Base-by-base conservation (phyloP, 306 rosid species). In the Cotoneaster glaucophyllus region DNA sequence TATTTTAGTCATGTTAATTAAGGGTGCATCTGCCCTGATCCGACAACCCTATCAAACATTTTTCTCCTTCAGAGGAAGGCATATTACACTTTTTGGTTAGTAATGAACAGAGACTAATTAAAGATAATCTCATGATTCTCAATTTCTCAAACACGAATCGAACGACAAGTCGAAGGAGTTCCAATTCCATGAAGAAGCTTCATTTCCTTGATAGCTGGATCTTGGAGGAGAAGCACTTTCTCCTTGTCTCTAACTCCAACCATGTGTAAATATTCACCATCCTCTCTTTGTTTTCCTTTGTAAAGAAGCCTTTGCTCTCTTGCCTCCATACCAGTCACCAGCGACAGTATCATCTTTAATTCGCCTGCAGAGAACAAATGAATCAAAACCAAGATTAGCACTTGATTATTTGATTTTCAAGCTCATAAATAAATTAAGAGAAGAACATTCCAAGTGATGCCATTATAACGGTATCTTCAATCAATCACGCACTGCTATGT, bases 281-380 rank as follows among this genome's bases (percentile, higher is more conserved):
- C 97, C 24, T 92, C 97, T 34, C 92, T 95, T 84, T 95, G 97
- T 82, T 89, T 95, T 10, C 99, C 99, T 85, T 64, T 92, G 93
- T 83, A 95, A 73, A 95, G 76, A 61, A 95, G 54, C 85, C 97
- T 95, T 56, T 95, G 99, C 64, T 95, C 99, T 77, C 37, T 81
- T 5, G 99, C 83, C 85, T 92, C 97, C 87, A 92, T 37, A 17
- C 85, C 87, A 22, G 85, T 95, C 64, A 85, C 89, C 71, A 95
- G 32, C 76, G 96, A 84, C 74, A 95, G 48, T 63, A 90, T 79
- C 96, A 86, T 81, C 86, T 95, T 95, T 70, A 95, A 82, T 73
- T 92, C 93, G 4, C 96, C 99, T 95, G 79, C 66, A 84, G 10
- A 26, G 4, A 39, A 12, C 13, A 21, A 70, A 54, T 14, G 8